Conservation (phyloP, 2,329 filamentous ascomycete genomes). For the Fusarium praegraminearum region DNA sequence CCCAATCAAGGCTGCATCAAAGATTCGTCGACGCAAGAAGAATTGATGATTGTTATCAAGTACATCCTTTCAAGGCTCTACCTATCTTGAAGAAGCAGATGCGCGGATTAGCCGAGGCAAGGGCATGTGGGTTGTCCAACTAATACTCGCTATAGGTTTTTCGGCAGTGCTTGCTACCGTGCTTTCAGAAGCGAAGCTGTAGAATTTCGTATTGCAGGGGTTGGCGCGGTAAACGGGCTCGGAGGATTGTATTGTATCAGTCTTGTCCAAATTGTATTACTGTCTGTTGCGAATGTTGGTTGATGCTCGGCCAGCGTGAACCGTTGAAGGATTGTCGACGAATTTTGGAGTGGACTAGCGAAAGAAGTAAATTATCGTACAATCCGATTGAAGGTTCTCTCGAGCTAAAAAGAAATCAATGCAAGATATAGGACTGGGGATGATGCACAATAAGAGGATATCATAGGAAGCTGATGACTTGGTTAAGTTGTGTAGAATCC, state of each 20-base stretch:
- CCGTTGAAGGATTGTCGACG: neutral
- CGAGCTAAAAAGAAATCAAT: neutral
- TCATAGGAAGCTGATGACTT: neutral
- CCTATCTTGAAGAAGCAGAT: neutral
- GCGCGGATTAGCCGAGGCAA: too few species aligned
- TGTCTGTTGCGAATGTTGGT: neutral
- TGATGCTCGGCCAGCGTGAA: neutral
- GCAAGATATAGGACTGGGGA: neutral
- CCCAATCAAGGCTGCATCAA: constrained; percentile 7
- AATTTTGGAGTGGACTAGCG: neutral
- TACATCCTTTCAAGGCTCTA: neutral
- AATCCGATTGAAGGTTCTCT: neutral
- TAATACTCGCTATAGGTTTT: neutral
- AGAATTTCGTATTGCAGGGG: neutral
- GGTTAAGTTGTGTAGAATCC: neutral
- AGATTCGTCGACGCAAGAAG: neutral
- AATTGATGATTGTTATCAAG: neutral
- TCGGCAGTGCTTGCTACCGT: neutral
- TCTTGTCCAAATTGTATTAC: neutral
- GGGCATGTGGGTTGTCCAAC: too few species aligned
- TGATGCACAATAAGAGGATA: neutral
- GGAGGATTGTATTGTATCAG: constrained; percentile 1
- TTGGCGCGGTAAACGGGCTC: neutral
- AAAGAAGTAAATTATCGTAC: neutral
- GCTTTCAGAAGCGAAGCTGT: neutral